Evolutionary conservation across 2,329 filamentous ascomycete genomes (phyloP).

Genomic region (Penicillium thymicola): DNA sequence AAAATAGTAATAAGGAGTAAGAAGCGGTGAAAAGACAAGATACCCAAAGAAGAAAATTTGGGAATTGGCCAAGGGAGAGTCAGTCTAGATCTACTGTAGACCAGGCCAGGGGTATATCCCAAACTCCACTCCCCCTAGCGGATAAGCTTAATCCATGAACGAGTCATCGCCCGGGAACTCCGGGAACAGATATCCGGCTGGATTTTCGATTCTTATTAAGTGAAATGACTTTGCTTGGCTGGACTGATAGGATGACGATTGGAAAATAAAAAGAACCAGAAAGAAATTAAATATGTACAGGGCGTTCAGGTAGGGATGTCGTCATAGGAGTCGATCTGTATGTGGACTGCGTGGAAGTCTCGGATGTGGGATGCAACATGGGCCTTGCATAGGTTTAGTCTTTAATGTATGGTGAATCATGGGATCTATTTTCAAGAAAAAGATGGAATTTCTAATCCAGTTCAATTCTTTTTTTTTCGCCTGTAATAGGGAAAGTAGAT

Average conservation of each 20-base stretch:
- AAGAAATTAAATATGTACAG: neutral
- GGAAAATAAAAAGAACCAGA: neutral
- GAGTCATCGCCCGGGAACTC: constrained; percentile 9
- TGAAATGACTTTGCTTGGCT: neutral
- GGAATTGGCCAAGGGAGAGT: neutral
- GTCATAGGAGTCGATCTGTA: constrained; percentile 8
- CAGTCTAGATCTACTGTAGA: neutral
- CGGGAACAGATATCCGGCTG: neutral
- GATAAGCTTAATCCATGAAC: constrained; percentile 18
- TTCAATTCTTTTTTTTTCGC: neutral
- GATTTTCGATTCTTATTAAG: neutral
- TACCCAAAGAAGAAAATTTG: neutral
- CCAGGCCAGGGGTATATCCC: neutral
- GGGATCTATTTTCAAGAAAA: neutral
- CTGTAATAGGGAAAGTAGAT: neutral
- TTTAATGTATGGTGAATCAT: constrained; percentile 1
- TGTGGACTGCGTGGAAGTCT: constrained; percentile 9
- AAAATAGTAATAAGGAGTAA: neutral
- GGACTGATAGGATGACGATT: neutral
- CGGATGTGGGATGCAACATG: constrained; percentile 15
- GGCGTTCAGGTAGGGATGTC: constrained; percentile 3
- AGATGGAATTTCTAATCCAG: neutral
- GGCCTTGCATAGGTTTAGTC: constrained; percentile 4
- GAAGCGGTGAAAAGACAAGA: constrained; percentile 1
- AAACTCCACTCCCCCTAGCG: neutral